Conservation (phyloP, 768 basidiomycete species). For the Amanita pseudoporphyria region DNA sequence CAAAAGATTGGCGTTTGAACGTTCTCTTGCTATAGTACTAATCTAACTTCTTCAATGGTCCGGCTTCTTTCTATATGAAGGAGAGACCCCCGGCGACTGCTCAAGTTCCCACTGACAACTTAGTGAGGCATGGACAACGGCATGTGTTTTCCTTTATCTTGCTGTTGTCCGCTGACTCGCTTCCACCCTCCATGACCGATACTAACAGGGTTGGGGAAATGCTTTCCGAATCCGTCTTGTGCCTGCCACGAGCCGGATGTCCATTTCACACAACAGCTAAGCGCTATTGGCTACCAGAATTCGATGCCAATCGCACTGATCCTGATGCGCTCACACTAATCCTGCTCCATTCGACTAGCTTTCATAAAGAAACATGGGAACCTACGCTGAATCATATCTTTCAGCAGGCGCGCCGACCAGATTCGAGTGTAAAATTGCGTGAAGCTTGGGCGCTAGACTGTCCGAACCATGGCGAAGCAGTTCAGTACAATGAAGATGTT, state of each 20-base stretch:
- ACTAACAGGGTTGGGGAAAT: too few species aligned
- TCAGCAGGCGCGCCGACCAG: constrained; percentile 6
- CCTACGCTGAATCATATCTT: constrained; percentile 46
- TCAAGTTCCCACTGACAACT: too few species aligned
- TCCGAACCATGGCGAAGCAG: constrained; percentile 64
- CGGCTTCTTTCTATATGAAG: too few species aligned
- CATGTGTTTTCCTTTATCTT: too few species aligned
- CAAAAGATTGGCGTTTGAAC: too few species aligned
- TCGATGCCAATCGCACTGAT: constrained; percentile 25
- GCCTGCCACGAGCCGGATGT: constrained; percentile 31
- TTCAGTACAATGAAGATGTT: constrained; percentile 37
- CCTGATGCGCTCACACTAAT: constrained; percentile 44
- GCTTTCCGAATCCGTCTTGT: constrained; percentile 14
- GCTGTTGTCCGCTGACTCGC: too few species aligned
- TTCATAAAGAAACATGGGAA: constrained; percentile 70
- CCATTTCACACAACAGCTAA: constrained; percentile 47
- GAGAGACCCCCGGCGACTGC: too few species aligned
- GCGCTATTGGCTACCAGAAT: constrained; percentile 37
- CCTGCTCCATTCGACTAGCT: constrained; percentile 61
- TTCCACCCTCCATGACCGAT: too few species aligned
- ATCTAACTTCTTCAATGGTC: too few species aligned
- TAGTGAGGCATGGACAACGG: too few species aligned
- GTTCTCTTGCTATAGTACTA: too few species aligned
- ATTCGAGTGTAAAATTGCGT: constrained; percentile 25
- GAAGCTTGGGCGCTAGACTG: constrained; percentile 67